Base-by-base conservation (phyloP, 768 basidiomycete species). In the Candolleomyces eurysporus region DNA sequence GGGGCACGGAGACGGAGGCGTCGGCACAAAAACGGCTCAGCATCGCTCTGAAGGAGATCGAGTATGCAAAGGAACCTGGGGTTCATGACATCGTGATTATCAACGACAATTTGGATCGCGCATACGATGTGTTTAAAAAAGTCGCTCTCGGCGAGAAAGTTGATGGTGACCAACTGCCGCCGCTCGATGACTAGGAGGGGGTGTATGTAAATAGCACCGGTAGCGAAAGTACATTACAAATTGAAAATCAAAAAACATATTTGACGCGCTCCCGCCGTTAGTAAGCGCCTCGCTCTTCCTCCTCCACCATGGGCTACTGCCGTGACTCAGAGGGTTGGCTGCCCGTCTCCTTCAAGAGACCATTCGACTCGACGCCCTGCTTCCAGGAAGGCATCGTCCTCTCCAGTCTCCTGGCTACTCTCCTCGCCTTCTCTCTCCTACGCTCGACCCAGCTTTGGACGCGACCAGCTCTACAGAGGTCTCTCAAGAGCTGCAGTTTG, bases 61-160 rank as follows among this genome's bases (percentile, higher is more conserved):
- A 87, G 63, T 98, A 88, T 71, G 96, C 96, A 4, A 86, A 87
- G 68, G 80, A 91, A 68, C 82, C 85, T 2, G 83, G 82, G 40
- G 81, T 82, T 0, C 93, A 94, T 66, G 91, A 98, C 72, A 68
- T 91, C 40, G 84, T 97, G 60, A 87, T 98, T 62, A 86, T 98
- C 61, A 98, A 98, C 73, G 95, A 95, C 67, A 86, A 96, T 69
- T 72, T 96, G 14, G 91, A 96, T 49, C 75, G 84, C 16, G 93
- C 96, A 8, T 96, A 96, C 71, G 74, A 75, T 0, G 72, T 89
- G n/a, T 87, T 98, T 70, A 88, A 85, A 72, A 76, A 78, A 61
- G 82, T 95, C 19, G 92, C 94, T 0, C 78, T 90, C 43, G 95
- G 92, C 22, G 85, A 91, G 58, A 69, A 74, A 48, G 75, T 84